Percentiles rank a stretch among this genome's conserved stretches.
These are phyloP conservation scores for Pythium chondricola DNA, from an alignment of 352 stramenopile species.

Conservation along the genomic window DNA sequence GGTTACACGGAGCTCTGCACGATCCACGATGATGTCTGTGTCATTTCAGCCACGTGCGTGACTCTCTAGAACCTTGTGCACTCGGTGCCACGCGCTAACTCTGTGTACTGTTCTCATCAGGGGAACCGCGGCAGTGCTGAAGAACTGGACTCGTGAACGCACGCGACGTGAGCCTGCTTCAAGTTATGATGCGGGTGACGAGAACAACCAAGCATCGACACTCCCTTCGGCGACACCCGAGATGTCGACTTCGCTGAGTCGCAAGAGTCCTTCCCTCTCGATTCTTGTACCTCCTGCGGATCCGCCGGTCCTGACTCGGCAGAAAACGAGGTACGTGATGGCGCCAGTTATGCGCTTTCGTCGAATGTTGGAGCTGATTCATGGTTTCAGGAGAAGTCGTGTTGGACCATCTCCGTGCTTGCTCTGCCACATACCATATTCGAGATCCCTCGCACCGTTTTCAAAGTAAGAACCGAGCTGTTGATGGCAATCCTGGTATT, in stretches of 20 bases:
- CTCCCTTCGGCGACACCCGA: constrained; percentile 31
- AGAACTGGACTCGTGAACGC: constrained; percentile 50
- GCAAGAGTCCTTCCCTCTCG: constrained; percentile 42
- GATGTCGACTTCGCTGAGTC: constrained; percentile 25
- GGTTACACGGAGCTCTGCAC: constrained; percentile 95
- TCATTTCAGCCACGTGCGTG: constrained; percentile 93
- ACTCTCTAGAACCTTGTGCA: too few relatives aligned
- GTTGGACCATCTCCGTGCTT: constrained; percentile 82
- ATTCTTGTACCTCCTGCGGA: constrained; percentile 20
- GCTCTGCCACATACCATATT: constrained; percentile 97
- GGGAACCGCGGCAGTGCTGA: constrained; percentile 72
- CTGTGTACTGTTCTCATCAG: too few relatives aligned
- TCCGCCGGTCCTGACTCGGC: constrained; percentile 5
- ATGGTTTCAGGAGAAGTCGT: constrained; percentile 28
- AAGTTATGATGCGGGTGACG: constrained; percentile 35
- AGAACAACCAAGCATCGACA: constrained; percentile 26
- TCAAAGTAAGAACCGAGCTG: constrained; percentile 91
- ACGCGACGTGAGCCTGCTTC: constrained; percentile 23
- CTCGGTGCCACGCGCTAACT: too few relatives aligned
- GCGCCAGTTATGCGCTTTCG: not conserved
- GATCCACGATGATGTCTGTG: constrained; percentile 95
- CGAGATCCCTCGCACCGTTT: constrained; percentile 92
- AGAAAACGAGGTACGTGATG: constrained; percentile 14
- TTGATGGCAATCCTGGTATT: too few relatives aligned
- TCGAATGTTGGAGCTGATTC: not conserved